Evolutionary conservation across 139 green algal genomes (phyloP).

Genomic region (Chlamydomonas schloesseri): DNA sequence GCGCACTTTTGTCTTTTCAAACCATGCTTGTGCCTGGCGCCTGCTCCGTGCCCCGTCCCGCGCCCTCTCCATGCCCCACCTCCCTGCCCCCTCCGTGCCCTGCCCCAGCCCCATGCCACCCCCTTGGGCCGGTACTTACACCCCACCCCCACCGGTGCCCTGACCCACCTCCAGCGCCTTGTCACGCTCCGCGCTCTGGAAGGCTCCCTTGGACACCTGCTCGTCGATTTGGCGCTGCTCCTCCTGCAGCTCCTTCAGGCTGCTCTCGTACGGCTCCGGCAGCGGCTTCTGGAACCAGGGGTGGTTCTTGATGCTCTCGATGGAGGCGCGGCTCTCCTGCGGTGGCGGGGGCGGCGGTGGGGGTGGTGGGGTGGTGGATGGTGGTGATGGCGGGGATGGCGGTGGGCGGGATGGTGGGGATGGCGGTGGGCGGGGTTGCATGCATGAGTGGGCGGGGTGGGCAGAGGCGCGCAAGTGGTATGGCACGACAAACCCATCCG

Average conservation of each 20-base stretch:
- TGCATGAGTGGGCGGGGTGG: not conserved
- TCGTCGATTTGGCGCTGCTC: constrained; percentile 48
- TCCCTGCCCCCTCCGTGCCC: no score
- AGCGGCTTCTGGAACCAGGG: constrained; percentile 66
- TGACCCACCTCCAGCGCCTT: constrained; percentile 53
- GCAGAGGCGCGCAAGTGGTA: no score
- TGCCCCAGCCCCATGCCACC: no score
- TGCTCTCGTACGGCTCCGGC: not conserved
- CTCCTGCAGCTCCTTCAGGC: constrained; percentile 26
- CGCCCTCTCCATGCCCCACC: no score
- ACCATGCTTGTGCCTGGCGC: no score
- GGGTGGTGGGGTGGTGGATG: no score
- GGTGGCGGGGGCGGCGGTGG: not conserved
- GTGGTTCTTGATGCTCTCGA: constrained; percentile 64
- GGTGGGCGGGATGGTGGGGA: no score
- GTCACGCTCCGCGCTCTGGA: constrained; percentile 60
- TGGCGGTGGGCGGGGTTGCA: not conserved
- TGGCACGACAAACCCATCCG: no score
- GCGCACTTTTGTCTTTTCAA: no score
- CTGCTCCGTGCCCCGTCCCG: no score
- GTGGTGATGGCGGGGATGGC: no score
- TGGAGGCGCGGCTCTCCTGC: constrained; percentile 63
- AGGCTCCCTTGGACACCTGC: constrained; percentile 38
- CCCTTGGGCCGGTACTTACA: no score
- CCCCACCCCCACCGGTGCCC: not conserved